A percentile compares a stretch with the other conserved stretches of the same genome.
These are phyloP conservation scores for Linum usitatissimum DNA, from an alignment of 345 rosid genomes.

Conservation along the genomic window DNA sequence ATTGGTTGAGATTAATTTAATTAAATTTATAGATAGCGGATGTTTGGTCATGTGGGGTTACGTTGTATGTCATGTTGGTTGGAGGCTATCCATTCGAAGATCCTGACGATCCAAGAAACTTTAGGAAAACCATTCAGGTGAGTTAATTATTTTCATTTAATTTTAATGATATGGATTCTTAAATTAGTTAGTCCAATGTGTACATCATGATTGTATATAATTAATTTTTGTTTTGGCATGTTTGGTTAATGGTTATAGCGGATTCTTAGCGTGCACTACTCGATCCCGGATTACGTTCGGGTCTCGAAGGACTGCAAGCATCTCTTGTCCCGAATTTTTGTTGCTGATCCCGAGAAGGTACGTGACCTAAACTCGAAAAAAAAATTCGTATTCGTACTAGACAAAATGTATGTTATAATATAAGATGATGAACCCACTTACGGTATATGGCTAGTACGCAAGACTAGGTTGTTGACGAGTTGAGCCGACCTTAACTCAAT, in stretches of 20 bases:
- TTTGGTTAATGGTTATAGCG: too few species aligned
- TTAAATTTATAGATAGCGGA: neutral
- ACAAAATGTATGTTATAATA: too few species aligned
- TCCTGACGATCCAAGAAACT: neutral
- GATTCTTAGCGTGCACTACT: slow-evolving; percentile 15
- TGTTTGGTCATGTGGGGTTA: slow-evolving; percentile 1
- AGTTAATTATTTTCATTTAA: neutral
- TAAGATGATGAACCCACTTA: too few species aligned
- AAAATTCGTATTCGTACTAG: too few species aligned
- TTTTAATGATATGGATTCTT: too few species aligned
- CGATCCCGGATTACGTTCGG: slow-evolving; percentile 16
- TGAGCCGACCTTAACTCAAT: too few species aligned
- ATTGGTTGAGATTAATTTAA: too few species aligned
- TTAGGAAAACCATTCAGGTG: neutral
- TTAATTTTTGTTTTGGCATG: neutral
- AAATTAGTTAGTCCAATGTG: too few species aligned
- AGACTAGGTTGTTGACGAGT: too few species aligned
- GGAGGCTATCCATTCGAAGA: neutral
- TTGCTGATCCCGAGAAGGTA: slow-evolving; percentile 22
- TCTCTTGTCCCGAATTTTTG: slow-evolving; percentile 20
- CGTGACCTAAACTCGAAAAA: too few species aligned
- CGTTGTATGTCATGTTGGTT: neutral
- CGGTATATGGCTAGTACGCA: too few species aligned
- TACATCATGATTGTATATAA: too few species aligned
- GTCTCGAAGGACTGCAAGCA: slow-evolving; percentile 18